A percentile compares a stretch with the other conserved stretches of the same genome.
phyloP scores from a whole-genome alignment of 441 rosid genomes.

The Adansonia madagascariensis region DNA sequence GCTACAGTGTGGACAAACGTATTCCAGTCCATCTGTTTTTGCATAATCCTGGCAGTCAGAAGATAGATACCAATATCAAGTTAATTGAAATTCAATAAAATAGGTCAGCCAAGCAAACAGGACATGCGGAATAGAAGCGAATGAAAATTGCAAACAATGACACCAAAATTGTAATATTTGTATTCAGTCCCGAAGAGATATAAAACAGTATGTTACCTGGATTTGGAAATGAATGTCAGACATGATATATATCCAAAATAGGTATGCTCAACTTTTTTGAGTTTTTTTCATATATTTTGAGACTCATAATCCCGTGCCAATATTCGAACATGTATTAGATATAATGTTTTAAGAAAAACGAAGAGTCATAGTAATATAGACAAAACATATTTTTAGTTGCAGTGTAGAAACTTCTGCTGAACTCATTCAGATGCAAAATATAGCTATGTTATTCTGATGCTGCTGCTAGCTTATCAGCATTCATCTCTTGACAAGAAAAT shows the following conservation, averaged over 20 bases:
- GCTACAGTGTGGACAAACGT: slow-evolving; percentile 94
- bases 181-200: background rate
- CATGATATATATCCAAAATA: no score
- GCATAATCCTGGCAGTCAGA: slow-evolving; percentile 83
- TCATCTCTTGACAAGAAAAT: background rate
- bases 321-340: no score
- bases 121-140: background rate
- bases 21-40: slow-evolving; percentile 95
- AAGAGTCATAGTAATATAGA: no score
- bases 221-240: no score
- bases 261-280: no score
- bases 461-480: background rate
- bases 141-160: background rate
- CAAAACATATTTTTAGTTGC: background rate
- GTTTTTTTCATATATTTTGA: no score
- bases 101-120: background rate
- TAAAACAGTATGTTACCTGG: no score
- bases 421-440: background rate
- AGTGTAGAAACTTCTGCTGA: background rate
- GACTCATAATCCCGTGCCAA: no score
- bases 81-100: background rate
- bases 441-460: background rate
- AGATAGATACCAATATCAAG: background rate
- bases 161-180: background rate
- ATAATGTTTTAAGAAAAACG: no score